phyloP scores from a whole-genome alignment of 1,284 basidiomycete genomes.

The Malassezia globosa region DNA sequence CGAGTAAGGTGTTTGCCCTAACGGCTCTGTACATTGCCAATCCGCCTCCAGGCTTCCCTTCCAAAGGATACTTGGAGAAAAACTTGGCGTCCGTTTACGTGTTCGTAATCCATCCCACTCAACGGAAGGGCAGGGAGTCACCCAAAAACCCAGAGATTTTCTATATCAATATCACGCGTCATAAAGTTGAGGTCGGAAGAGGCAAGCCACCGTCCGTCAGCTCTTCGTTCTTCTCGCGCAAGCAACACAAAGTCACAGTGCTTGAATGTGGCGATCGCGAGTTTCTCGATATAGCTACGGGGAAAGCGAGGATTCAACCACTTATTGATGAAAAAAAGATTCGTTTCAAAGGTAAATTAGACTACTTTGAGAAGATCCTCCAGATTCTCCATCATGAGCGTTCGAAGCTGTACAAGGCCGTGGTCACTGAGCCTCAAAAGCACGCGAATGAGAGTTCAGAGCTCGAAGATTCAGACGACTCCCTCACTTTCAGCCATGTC shows the following conservation, averaged over 20 bases:
- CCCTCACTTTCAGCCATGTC: conserved; percentile 1
- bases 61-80: conserved; percentile 27
- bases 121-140: conserved; percentile 21
- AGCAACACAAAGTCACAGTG: conserved; percentile 34
- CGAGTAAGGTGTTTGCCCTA: conserved; percentile 36
- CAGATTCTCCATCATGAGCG: conserved; percentile 37
- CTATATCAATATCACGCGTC: conserved; percentile 3
- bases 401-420: conserved; percentile 28
- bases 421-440: background rate
- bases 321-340: conserved; percentile 33
- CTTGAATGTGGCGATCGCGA: conserved; percentile 40
- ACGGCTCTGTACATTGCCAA: conserved; percentile 26
- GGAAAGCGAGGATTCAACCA: conserved; percentile 28
- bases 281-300: conserved; percentile 37
- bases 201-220: conserved; percentile 32
- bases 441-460: background rate
- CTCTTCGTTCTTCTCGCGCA: conserved; percentile 23
- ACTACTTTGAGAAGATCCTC: conserved; percentile 26
- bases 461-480: background rate
- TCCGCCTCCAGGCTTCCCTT: conserved; percentile 28
- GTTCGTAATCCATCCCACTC: conserved; percentile 41
- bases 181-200: conserved; percentile 21
- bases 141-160: conserved; percentile 9
- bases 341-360: conserved; percentile 21
- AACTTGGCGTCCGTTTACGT: conserved; percentile 35